These are phyloP conservation scores for Chlorella sp. DNA, from an alignment of 139 green algal genomes.

Conservation along the genomic window DNA sequence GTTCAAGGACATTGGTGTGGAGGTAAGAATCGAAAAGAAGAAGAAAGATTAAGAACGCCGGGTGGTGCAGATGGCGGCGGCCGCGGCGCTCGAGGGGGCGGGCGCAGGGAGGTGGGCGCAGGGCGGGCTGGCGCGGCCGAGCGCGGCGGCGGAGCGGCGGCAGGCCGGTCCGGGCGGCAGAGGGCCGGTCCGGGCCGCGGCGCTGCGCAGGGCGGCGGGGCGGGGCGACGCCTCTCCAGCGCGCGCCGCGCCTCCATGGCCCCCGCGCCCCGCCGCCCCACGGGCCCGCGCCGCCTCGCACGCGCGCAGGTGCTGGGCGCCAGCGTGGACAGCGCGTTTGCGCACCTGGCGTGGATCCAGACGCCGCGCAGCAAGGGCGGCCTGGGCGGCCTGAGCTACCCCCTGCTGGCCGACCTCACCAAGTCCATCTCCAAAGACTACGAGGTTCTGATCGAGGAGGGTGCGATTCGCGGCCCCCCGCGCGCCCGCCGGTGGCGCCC, in stretches of 20 bases:
- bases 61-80: no score
- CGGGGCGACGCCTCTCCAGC: no score
- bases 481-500: no score
- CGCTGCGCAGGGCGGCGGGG: no score
- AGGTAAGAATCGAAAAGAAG: no score
- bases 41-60: no score
- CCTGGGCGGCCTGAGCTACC: slow-evolving; percentile 49
- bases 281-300: background rate
- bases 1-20: slow-evolving; percentile 39
- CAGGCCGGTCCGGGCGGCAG: no score
- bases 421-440: slow-evolving; percentile 60
- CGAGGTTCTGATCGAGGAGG: slow-evolving; percentile 42
- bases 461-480: slow-evolving; percentile 4
- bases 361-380: slow-evolving; percentile 50
- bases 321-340: slow-evolving; percentile 43
- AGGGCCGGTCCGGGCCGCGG: no score
- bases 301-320: slow-evolving; percentile 45
- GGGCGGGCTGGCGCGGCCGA: no score
- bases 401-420: slow-evolving; percentile 55
- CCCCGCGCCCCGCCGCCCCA: background rate
- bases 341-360: slow-evolving; percentile 52
- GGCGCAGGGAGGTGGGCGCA: background rate
- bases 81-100: background rate
- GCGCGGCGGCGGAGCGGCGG: no score
- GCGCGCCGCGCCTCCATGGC: background rate